phyloP scores from a whole-genome alignment of 139 green algal species.

The Diplosphaera chodatii region DNA sequence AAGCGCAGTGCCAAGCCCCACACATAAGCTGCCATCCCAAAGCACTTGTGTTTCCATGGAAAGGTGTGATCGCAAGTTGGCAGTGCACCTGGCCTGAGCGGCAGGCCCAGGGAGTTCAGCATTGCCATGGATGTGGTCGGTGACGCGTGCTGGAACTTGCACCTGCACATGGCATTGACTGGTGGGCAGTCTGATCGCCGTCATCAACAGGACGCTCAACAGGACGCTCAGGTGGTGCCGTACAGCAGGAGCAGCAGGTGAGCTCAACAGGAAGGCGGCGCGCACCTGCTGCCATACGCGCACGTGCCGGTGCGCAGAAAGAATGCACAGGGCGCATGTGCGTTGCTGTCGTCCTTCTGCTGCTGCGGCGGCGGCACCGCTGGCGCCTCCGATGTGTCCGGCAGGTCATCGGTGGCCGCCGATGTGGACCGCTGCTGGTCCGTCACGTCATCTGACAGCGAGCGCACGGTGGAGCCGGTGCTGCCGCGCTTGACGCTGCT shows the following conservation, averaged over 20 bases:
- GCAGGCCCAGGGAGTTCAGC: slow-evolving; percentile 42
- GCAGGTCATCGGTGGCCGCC: too few relatives aligned
- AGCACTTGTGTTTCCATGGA: too few relatives aligned
- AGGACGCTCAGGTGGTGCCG: too few relatives aligned
- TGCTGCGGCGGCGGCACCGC: too few relatives aligned
- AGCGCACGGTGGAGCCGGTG: not conserved
- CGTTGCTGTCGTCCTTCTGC: not conserved
- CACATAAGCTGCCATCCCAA: too few relatives aligned
- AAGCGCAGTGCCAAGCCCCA: too few relatives aligned
- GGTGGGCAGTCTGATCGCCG: not conserved
- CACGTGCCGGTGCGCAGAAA: slow-evolving; percentile 50
- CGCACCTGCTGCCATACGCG: slow-evolving; percentile 36
- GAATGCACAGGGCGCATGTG: slow-evolving; percentile 29
- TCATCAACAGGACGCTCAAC: not conserved
- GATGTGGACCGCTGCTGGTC: not conserved
- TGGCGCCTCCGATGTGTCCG: too few relatives aligned
- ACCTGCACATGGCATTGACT: slow-evolving; percentile 13
- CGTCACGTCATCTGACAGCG: not conserved
- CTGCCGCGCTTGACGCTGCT: not conserved
- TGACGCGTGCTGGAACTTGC: slow-evolving; percentile 43
- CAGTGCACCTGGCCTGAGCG: slow-evolving; percentile 18
- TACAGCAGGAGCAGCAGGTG: not conserved
- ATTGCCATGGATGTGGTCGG: slow-evolving; percentile 23
- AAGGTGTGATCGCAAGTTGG: not conserved
- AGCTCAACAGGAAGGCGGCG: not conserved